Conservation (phyloP, 2,329 filamentous ascomycete species). For the Didymellaceae sp. region DNA sequence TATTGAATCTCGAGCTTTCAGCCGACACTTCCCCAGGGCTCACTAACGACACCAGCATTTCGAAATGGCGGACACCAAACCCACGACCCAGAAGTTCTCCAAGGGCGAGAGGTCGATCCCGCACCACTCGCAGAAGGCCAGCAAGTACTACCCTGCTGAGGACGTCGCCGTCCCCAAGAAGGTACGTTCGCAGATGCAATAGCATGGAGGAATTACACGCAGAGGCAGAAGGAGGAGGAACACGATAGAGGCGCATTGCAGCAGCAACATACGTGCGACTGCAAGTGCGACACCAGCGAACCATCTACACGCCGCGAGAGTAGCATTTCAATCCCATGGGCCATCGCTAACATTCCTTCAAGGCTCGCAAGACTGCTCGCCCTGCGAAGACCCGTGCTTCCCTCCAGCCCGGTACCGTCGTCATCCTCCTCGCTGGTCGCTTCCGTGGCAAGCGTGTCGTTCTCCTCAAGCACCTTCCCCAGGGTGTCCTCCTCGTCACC, state of each 20-base stretch:
- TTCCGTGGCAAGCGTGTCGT: slow-evolving; percentile 99
- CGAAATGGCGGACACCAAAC: slow-evolving; percentile 69
- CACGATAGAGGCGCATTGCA: slow-evolving; percentile 17
- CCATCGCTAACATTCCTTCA: slow-evolving; percentile 40
- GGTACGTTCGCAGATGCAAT: slow-evolving; percentile 69
- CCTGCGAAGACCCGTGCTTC: slow-evolving; percentile 85
- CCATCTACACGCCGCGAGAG: slow-evolving; percentile 5
- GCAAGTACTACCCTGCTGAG: slow-evolving; percentile 98
- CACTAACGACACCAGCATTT: slow-evolving; percentile 52
- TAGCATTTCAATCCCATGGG: slow-evolving; percentile 20
- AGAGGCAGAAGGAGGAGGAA: slow-evolving; percentile 22
- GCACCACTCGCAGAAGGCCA: slow-evolving; percentile 86
- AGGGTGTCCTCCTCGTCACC: slow-evolving; percentile 98
- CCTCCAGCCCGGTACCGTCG: slow-evolving; percentile 91
- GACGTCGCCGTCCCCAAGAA: slow-evolving; percentile 89
- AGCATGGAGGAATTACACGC: slow-evolving; percentile 11
- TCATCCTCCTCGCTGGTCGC: slow-evolving; percentile 98
- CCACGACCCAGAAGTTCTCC: slow-evolving; percentile 89
- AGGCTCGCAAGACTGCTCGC: slow-evolving; percentile 95
- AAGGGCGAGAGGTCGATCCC: slow-evolving; percentile 93
- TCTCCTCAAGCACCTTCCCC: slow-evolving; percentile 95
- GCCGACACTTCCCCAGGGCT: slow-evolving; percentile 21
- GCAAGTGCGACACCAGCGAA: slow-evolving; percentile 10
- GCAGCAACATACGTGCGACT: slow-evolving; percentile 8
- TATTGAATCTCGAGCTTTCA: slow-evolving; percentile 1